Evolutionary conservation across 1,139 yeast species (phyloP), one percentile per base, ranked within the genome.

Genomic region (Meyerozyma sp.): DNA sequence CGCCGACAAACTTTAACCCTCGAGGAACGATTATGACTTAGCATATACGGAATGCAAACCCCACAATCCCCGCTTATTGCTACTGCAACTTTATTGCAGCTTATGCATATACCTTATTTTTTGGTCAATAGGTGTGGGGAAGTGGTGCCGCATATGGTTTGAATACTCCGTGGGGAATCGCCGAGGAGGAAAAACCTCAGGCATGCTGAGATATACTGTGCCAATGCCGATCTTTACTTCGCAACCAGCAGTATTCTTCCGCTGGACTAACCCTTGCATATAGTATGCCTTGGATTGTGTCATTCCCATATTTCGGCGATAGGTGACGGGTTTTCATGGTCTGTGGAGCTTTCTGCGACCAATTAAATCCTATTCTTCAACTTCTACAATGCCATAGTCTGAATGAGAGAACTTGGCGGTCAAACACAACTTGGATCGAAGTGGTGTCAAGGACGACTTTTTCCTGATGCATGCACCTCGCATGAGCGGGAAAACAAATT

Each of bases 401-500:
- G 8, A 21, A 21, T 21, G 8, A 21, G 23, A 21, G 8, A 21
- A 21, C 23, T 2, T 2, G 23, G 18, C 18, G 18, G 18, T 16
- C 18, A 3, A 6, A 5, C 8, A n/a, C 23, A 21, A 21, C 23
- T 6, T 21, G 6, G 23, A 21, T 21, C 23, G 23, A 6, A 2
- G 23, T 21, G 3, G 23, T 21, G 23, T 21, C 23, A 21, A 6
- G 23, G 20, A 30, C 10, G 7, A 4, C 10, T 30, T 30, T 30
- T 30, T 30, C 34, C 34, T 30, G 34, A 30, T 8, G 34, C 34
- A 30, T 30, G 34, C 34, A 30, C 34, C 34, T 21, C 34, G 34
- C 34, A 30, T n/a, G 34, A n/a, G 23, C 23, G 23, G 10, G 16
- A 30, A 30, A 30, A 30, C 6, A 5, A 13, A 30, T n/a, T 30